Evolutionary conservation across 768 basidiomycete genomes (phyloP), one percentile per base, ranked within the genome.

Genomic region (Pleurotus ostreatus): DNA sequence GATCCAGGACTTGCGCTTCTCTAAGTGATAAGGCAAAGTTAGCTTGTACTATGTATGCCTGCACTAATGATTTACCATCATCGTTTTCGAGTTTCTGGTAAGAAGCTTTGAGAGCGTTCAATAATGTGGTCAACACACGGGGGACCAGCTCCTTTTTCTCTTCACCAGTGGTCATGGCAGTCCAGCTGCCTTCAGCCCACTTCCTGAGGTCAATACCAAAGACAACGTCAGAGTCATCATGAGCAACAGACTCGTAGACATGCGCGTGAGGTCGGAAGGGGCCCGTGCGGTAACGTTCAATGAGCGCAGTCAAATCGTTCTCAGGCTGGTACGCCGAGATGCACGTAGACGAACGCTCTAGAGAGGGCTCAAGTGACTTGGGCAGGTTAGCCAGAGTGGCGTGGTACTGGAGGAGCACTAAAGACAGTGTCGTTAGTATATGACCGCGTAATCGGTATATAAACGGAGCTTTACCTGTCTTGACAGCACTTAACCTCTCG

Each of bases 251-350:
- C 66, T 96, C 92, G 70, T 93, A 98, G 8, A 94, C 75, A 54
- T 92, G 92, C 0, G 95, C 82, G 38, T 75, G 76, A 0, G 95
- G 95, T 40, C 89, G 79, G 85, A 97, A 98, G 0, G 94, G 89
- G 0, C 95, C 95, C 1, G 94, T 96, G 55, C 95, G 84, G 67
- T 94, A 92, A 9, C 91, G 87, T 68, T 97, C 94, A 59, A 97
- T 94, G 49, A 96, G 80, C 8, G 90, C 92, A 11, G 75, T 85
- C 53, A 95, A 71, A 72, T 94, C 94, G 1, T 85, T 84, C 59
- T 97, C 94, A 2, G 94, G 94, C 59, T 94, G 87, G 70, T 85
- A 97, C 1, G 92, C 82, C 30, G 91, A 82, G 60, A 95, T 80
- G 47, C 94, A 79, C 1, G 89, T 86, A 1, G 80, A 77, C 1